Evolutionary conservation across 345 rosid species (phyloP), one percentile per base, ranked within the genome.

Genomic region (Isatis tinctoria): DNA sequence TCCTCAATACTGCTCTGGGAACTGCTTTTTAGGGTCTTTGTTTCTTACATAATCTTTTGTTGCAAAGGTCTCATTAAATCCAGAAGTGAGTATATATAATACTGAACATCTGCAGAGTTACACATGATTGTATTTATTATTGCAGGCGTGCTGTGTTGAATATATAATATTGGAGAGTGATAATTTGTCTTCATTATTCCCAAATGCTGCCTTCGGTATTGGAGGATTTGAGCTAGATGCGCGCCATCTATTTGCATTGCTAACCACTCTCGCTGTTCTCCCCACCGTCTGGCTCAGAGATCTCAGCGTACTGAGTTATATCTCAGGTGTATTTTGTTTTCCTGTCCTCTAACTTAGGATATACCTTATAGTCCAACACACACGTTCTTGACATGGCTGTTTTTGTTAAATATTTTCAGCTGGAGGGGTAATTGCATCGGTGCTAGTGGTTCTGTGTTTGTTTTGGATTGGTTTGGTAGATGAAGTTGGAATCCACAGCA

Each of bases 231-330:
- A 86, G 60, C 73, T 95, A 66, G 81, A 79, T 77, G 69, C 97
- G 0, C 85, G 73, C 27, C 91, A 82, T 73, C 74, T 95, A 20
- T 95, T 95, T 67, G 97, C 99, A 20, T 20, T 95, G 67, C 4
- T 90, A 74, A 57, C 89, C 45, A 75, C 97, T 44, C 86, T 95
- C 27, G 96, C 96, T 47, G 90, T 92, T 68, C 97, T 95, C 65
- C 97, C 99, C 3, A 95, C 97, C 3, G 90, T 84, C 75, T 92
- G 97, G 97, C 99, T 92, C 44, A 85, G 97, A 67, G 99, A 95
- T 82, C 90, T 95, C 52, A 85, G 89, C 8, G 60, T 92, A 22
- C 92, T 95, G 48, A 95, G 99, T 73, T 95, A 88, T 14, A 90
- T 95, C 65, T 95, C 97, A 51, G 98, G 98, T 90, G 8, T 58